phyloP scores from a whole-genome alignment of 202 grass and related monocot species.

The Panicum hallii region DNA sequence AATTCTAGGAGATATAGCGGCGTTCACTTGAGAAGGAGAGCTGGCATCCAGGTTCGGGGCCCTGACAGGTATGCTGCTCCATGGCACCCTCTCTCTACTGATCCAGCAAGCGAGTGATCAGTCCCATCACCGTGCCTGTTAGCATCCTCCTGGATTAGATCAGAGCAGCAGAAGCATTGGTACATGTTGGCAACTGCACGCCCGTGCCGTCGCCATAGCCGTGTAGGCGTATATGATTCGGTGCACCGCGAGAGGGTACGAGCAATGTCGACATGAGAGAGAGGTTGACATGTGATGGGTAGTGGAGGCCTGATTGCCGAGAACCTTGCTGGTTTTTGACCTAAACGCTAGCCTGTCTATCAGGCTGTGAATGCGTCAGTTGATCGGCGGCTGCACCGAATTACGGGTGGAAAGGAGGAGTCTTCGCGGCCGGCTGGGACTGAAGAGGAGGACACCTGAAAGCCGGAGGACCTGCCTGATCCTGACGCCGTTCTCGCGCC shows the following conservation, averaged over 20 bases:
- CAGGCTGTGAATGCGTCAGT: neutral
- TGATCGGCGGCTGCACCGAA: neutral
- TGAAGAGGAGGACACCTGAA: neutral
- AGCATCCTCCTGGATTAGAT: neutral
- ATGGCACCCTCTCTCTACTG: neutral
- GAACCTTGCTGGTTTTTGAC: slow-evolving; percentile 33
- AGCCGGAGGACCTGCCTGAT: neutral
- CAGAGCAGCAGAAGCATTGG: neutral
- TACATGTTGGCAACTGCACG: slow-evolving; percentile 20
- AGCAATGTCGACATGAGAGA: slow-evolving; percentile 38
- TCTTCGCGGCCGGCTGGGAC: neutral
- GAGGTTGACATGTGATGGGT: slow-evolving; percentile 4
- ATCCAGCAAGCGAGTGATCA: neutral
- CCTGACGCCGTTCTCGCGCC: slow-evolving; percentile 4
- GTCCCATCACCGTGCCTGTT: slow-evolving; percentile 26
- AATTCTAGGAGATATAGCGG: neutral
- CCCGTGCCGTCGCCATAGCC: slow-evolving; percentile 2
- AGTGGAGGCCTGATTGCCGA: slow-evolving; percentile 28
- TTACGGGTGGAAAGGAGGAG: neutral
- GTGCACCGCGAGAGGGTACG: neutral
- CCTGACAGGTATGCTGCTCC: neutral
- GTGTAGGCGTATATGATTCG: slow-evolving; percentile 31
- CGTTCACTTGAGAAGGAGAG: neutral
- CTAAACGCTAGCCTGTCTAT: neutral
- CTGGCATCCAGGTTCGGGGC: neutral